These are phyloP conservation scores for Lepidium campestre DNA, from an alignment of 441 rosid species.

Conservation along the genomic window DNA sequence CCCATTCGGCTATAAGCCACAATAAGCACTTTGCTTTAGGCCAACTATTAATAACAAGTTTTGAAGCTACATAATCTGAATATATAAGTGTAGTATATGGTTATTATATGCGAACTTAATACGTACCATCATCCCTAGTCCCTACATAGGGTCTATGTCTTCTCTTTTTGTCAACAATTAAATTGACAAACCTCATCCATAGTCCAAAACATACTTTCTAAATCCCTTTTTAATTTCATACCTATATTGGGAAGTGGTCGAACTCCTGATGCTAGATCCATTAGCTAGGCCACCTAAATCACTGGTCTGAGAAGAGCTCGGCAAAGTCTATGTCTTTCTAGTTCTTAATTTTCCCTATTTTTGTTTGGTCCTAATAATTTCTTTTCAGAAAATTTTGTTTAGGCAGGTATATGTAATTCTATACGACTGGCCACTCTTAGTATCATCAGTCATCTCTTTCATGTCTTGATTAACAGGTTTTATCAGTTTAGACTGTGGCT, in stretches of 20 bases:
- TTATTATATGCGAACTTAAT: background rate
- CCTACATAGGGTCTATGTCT: background rate
- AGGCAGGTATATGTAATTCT: background rate
- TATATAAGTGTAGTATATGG: background rate
- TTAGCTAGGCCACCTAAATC: no score
- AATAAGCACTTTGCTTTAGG: background rate
- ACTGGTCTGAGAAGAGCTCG: no score
- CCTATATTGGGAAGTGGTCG: no score
- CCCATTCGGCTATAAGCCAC: background rate
- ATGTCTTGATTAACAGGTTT: slow-evolving; percentile 35
- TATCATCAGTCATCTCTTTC: no score
- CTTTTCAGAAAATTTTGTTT: background rate
- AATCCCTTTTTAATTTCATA: no score
- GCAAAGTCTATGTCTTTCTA: no score
- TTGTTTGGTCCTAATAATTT: background rate
- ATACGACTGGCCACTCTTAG: background rate
- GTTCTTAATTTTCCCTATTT: background rate
- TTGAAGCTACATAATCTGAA: background rate
- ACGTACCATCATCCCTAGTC: background rate
- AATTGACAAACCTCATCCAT: no score
- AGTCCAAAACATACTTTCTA: no score
- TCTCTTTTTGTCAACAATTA: no score
- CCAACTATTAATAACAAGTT: background rate
- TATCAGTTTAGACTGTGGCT: slow-evolving; percentile 49
- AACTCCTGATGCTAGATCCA: no score